Evolutionary conservation across 495 filamentous ascomycete genomes (phyloP).

Genomic region (Penicillium alfredii): DNA sequence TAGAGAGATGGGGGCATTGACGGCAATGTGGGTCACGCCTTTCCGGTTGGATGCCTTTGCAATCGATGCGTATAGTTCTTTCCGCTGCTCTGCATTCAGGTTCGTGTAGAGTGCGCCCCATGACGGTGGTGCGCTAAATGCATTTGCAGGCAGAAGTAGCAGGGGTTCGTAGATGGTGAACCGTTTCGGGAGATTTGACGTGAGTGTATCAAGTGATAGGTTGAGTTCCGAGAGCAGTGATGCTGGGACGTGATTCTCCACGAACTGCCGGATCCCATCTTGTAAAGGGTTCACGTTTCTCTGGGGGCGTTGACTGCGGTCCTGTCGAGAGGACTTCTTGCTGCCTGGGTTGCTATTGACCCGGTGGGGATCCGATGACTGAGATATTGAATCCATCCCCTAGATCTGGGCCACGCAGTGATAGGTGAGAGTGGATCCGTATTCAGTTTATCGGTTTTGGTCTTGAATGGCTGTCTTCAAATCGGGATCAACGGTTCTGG

Average conservation of each 20-base stretch:
- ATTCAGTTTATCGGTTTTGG: too few species aligned
- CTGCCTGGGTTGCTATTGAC: too few species aligned
- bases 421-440: too few species aligned
- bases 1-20: constrained; percentile 62
- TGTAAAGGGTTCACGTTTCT: constrained; percentile 27
- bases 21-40: constrained; percentile 60
- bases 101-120: constrained; percentile 43
- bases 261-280: constrained; percentile 25
- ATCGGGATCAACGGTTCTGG: too few species aligned
- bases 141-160: constrained; percentile 57
- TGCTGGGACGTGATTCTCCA: constrained; percentile 16
- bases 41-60: constrained; percentile 31
- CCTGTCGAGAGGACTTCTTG: too few species aligned
- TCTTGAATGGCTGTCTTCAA: too few species aligned
- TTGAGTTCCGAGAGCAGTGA: constrained; percentile 8
- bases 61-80: constrained; percentile 46
- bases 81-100: constrained; percentile 21
- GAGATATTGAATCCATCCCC: too few species aligned
- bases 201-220: constrained; percentile 10
- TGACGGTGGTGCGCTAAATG: constrained; percentile 39
- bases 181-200: constrained; percentile 49
- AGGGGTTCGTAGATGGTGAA: constrained; percentile 68
- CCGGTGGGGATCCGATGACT: too few species aligned
- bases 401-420: too few species aligned
- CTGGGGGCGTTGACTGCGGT: constrained; percentile 6